A percentile compares a stretch with the other conserved stretches of the same genome.
phyloP scores from a whole-genome alignment of 139 green algal species.

The Nannochloris sp. region DNA sequence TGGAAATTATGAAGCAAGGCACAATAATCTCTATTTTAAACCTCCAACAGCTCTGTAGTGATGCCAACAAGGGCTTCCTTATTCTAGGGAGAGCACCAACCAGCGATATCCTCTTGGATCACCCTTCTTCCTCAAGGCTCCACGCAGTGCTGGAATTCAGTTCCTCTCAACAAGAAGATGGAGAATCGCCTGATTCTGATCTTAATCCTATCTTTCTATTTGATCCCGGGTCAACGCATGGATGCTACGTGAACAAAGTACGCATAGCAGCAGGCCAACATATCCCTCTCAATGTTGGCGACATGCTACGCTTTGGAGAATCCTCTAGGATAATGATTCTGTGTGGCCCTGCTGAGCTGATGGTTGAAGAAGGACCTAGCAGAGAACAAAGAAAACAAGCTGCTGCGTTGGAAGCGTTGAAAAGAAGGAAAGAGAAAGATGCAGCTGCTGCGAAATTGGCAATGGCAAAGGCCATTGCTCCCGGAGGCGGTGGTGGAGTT shows the following conservation, averaged over 20 bases:
- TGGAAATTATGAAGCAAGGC: slow-evolving; percentile 66
- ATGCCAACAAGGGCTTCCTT: slow-evolving; percentile 22
- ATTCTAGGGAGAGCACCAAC: slow-evolving; percentile 59
- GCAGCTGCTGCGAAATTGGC: slow-evolving; percentile 30
- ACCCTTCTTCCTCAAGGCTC: slow-evolving; percentile 60
- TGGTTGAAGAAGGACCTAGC: slow-evolving; percentile 74
- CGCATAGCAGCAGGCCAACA: slow-evolving; percentile 48
- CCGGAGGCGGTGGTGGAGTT: slow-evolving; percentile 7
- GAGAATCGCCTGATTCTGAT: too few relatives aligned
- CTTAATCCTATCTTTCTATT: too few relatives aligned
- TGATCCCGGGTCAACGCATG: slow-evolving; percentile 79
- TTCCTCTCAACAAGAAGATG: not conserved
- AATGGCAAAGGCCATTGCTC: slow-evolving; percentile 33
- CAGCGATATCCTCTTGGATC: slow-evolving; percentile 65
- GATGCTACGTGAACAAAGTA: slow-evolving; percentile 85
- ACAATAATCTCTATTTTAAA: slow-evolving; percentile 34
- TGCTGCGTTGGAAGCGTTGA: slow-evolving; percentile 40
- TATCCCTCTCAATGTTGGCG: slow-evolving; percentile 66
- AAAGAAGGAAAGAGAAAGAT: slow-evolving; percentile 27
- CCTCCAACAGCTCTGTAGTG: slow-evolving; percentile 11
- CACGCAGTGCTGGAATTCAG: slow-evolving; percentile 68
- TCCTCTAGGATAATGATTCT: slow-evolving; percentile 76
- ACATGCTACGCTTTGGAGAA: slow-evolving; percentile 78
- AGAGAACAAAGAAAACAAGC: slow-evolving; percentile 35
- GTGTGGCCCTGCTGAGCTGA: slow-evolving; percentile 70